Conservation (phyloP, 2,329 filamentous ascomycete genomes). For the Chalaropsis thielavioides region DNA sequence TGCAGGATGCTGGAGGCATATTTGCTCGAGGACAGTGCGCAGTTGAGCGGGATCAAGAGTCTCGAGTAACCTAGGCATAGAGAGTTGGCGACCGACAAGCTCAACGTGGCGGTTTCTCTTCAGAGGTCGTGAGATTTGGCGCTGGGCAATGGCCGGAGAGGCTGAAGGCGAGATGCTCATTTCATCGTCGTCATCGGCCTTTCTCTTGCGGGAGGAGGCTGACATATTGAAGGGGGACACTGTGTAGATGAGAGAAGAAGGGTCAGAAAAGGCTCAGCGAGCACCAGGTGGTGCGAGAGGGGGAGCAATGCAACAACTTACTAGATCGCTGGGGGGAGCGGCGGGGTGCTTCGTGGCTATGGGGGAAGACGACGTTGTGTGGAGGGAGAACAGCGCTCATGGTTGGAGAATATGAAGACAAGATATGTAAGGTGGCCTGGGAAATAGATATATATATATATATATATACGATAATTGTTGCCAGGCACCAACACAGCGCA, state of each 20-base stretch:
- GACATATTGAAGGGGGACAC: slow-evolving; percentile 38
- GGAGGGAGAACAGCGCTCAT: slow-evolving; percentile 48
- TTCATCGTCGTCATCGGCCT: slow-evolving; percentile 72
- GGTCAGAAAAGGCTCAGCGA: background rate
- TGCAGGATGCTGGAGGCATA: slow-evolving; percentile 79
- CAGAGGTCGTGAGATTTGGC: slow-evolving; percentile 50
- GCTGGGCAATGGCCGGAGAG: slow-evolving; percentile 61
- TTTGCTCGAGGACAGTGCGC: slow-evolving; percentile 70
- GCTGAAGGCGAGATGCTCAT: slow-evolving; percentile 81
- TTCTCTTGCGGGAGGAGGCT: slow-evolving; percentile 53
- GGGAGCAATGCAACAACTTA: slow-evolving; percentile 27
- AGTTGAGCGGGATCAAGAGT: slow-evolving; percentile 78
- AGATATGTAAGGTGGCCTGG: background rate
- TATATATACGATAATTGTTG: slow-evolving; percentile 10
- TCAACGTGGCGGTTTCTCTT: slow-evolving; percentile 54
- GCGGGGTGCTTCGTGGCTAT: slow-evolving; percentile 42
- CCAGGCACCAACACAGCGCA: background rate
- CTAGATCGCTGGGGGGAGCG: slow-evolving; percentile 41
- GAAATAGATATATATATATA: too few relatives aligned
- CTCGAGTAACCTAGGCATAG: slow-evolving; percentile 66
- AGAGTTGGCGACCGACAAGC: slow-evolving; percentile 41
- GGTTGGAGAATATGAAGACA: slow-evolving; percentile 20
- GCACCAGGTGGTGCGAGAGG: background rate
- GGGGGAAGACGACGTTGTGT: slow-evolving; percentile 44
- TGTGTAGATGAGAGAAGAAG: slow-evolving; percentile 15